Percentiles rank a stretch among this genome's conserved stretches.
Evolutionary conservation across 306 rosid genomes (phyloP).

Genomic region (Erythrophleum fordii): DNA sequence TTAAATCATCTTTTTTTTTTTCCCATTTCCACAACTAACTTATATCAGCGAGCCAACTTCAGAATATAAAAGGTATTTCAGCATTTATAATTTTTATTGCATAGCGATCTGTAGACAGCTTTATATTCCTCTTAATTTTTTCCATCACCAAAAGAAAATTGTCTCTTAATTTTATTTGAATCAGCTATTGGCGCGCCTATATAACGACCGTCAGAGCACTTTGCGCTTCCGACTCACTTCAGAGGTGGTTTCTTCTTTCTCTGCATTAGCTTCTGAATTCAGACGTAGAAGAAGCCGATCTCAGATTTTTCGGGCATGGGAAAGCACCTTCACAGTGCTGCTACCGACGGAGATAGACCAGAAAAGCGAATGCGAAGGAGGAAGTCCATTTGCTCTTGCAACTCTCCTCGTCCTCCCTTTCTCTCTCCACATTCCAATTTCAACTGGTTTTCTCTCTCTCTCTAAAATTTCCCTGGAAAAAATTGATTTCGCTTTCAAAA

Average conservation of each 20-base stretch:
- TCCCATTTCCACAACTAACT: no score
- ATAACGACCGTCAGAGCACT: not conserved
- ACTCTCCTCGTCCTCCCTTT: constrained; percentile 60
- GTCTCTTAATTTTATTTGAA: not conserved
- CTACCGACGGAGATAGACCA: not conserved
- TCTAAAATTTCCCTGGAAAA: not conserved
- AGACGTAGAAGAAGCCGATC: not conserved
- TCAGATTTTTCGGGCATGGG: constrained; percentile 1
- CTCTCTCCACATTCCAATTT: constrained; percentile 53
- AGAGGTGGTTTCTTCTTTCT: not conserved
- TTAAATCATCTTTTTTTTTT: no score
- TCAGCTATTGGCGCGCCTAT: constrained; percentile 20
- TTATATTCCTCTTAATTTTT: not conserved
- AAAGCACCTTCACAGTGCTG: constrained; percentile 1
- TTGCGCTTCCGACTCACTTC: not conserved
- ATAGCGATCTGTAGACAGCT: not conserved
- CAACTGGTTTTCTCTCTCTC: constrained; percentile 39
- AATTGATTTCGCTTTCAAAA: not conserved
- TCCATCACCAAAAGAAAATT: not conserved
- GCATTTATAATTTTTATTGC: not conserved
- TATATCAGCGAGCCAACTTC: no score
- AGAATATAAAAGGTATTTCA: no score
- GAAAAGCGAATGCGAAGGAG: constrained; percentile 35
- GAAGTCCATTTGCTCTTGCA: constrained; percentile 60
- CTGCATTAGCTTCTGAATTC: not conserved